Conservation (phyloP, 306 rosid genomes). For the Begonia loranthoides region DNA sequence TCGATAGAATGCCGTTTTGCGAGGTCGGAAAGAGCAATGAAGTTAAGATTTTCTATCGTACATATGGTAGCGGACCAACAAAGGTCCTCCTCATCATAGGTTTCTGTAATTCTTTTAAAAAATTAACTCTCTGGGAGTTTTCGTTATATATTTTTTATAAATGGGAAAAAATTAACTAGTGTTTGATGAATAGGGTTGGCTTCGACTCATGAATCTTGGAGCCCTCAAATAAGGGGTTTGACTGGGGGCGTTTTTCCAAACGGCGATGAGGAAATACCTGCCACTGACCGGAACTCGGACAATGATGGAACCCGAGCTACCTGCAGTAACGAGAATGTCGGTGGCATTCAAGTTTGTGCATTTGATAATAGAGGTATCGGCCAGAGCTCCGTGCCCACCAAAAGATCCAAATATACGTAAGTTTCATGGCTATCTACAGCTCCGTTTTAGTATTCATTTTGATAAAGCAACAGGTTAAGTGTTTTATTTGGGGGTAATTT, state of each 20-base stretch:
- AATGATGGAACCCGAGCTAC: constrained; percentile 9
- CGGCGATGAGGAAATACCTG: constrained; percentile 18
- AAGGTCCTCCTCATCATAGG: constrained; percentile 96
- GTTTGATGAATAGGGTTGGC: constrained; percentile 62
- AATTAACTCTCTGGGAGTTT: neutral
- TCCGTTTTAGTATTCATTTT: too few species aligned
- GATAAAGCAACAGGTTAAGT: too few species aligned
- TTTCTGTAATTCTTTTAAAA: constrained; percentile 2
- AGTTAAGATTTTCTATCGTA: constrained; percentile 42
- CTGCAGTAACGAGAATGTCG: constrained; percentile 21
- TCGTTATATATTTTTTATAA: neutral
- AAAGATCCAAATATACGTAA: constrained; percentile 66
- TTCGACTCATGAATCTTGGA: constrained; percentile 73
- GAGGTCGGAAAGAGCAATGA: constrained; percentile 26
- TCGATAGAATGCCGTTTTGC: constrained; percentile 25
- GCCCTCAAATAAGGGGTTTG: constrained; percentile 60
- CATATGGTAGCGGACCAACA: constrained; percentile 65
- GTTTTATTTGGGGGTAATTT: too few species aligned
- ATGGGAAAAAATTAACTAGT: neutral
- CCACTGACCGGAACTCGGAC: constrained; percentile 12
- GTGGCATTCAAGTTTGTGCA: constrained; percentile 69
- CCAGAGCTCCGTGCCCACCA: constrained; percentile 52
- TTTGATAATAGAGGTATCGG: constrained; percentile 96
- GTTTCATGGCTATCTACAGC: constrained; percentile 10
- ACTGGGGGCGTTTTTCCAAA: constrained; percentile 43